These are phyloP conservation scores for Dactylellina sp. DNA, from an alignment of 2,329 filamentous ascomycete species.

Conservation along the genomic window DNA sequence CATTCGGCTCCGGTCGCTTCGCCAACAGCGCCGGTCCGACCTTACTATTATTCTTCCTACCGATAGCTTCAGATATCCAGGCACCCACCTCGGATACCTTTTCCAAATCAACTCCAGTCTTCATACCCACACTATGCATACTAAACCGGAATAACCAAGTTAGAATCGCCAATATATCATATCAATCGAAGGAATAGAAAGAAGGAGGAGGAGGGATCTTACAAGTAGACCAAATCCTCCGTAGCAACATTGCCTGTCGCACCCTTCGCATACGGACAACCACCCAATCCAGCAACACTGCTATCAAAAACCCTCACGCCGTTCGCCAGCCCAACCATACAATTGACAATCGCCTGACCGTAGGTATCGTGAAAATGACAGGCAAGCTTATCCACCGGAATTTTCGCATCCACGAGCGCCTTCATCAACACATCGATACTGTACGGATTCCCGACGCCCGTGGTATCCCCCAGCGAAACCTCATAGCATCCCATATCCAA, in stretches of 20 bases:
- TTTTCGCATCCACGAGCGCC: conserved; percentile 74
- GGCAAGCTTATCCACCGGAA: conserved; percentile 77
- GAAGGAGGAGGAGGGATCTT: conserved; percentile 17
- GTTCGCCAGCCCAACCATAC: conserved; percentile 79
- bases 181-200: background rate
- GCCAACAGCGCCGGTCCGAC: conserved; percentile 76
- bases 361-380: conserved; percentile 93
- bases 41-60: conserved; percentile 73
- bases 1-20: conserved; percentile 62
- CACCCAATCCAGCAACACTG: conserved; percentile 82
- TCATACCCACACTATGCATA: conserved; percentile 77
- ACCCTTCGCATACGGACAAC: conserved; percentile 85
- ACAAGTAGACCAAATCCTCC: conserved; percentile 83
- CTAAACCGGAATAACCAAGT: conserved; percentile 57
- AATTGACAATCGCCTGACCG: conserved; percentile 85
- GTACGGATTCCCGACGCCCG: conserved; percentile 80
- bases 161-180: no score
- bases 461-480: conserved; percentile 89
- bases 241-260: conserved; percentile 88
- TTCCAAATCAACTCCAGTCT: conserved; percentile 78
- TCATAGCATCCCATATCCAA: conserved; percentile 90
- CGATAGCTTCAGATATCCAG: conserved; percentile 77
- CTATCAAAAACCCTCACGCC: conserved; percentile 83
- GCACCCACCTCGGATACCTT: conserved; percentile 75
- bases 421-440: conserved; percentile 67